Base-by-base conservation (phyloP, 768 basidiomycete species). In the Panaeolus papilionaceus region DNA sequence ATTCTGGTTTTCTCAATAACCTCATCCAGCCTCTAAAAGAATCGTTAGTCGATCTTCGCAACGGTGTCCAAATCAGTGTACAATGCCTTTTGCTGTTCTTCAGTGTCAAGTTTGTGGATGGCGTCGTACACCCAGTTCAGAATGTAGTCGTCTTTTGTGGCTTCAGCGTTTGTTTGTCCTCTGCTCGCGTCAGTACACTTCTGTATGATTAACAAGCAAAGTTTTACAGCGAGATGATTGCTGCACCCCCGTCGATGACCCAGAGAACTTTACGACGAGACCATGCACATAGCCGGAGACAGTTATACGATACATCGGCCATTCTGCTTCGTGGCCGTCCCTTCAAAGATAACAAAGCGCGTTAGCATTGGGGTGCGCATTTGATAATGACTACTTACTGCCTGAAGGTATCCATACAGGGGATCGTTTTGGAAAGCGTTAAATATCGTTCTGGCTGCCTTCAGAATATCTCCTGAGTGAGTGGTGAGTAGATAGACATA, bases 11-110 rank as follows among this genome's bases (percentile, higher is more conserved):
- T 68, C 38, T 71, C 69, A 5, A 73, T 68, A 7, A 75, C 71
- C 20, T 74, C 68, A 1, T 67, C 58, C 16, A 76, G 66, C 58
- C 77, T 77, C 23, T 71, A 38, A 37, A 70, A 10, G 11, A 51
- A 26, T 28, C 20, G 23, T 51, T 11, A 64, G 28, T 5, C n/a
- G 37, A 51, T 18, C 4, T 11, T 18, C 3, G 18, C 7, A 38
- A 33, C 16, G 11, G 45, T 51, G 37, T 8, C 16, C 5, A 20
- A 5, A 38, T 18, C 16, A 51, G n/a, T 45, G 12, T 16, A 23
- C 18, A 11, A 28, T 20, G 69, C 71, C 71, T 70, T 72, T 45
- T 69, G 65, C 39, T 69, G 69, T 47, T 72, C 71, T n/a, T 37
- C 33, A 0, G 69, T 70, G 7, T 49, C 44, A 37, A 18, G n/a